Evolutionary conservation across 1,284 basidiomycete species (phyloP), one percentile per base, ranked within the genome.

Genomic region (Leucoagaricus sp.): DNA sequence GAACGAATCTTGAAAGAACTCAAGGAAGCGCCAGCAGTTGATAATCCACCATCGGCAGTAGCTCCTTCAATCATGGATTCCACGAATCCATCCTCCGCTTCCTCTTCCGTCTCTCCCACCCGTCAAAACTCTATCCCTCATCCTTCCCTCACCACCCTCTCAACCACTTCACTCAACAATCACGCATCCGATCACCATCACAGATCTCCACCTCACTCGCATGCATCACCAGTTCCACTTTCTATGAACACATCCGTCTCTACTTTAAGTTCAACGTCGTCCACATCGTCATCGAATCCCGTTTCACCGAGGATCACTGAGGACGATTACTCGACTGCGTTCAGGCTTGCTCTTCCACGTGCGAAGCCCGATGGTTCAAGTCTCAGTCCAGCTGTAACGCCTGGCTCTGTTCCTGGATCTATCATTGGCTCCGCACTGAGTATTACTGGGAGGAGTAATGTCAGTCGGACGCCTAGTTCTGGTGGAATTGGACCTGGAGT

Each of bases 251-350:
- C 47, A 29, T 45, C 51, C 19, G 21, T 26, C 10, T 52, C 58
- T 21, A 12, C 33, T 15, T 44, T 54, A 10, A 21, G 36, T 13
- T 53, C 51, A 9, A n/a, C 33, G 12, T 48, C 51, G 15, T 33
- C 19, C 2, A 23, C 41, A 21, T 50, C 55, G 21, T 47, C 42
- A 8, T 51, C 49, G 4, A 57, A 51, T 15, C 48, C 54, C 2
- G 49, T 47, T 7, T 57, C 55, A 17, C 55, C 55, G 19, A 38
- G 49, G 12, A 49, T 51, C 23, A 17, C 42, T 4, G 41, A 45
- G n/a, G 47, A 51, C n/a, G 49, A 57, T 46, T 57, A 57, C 19
- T 57, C 55, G 17, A 51, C 23, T 28, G 49, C 42, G 19, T 57
- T 57, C 23, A 19, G 55, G 6, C 42, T 57, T 29, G 41, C 55